phyloP scores from a whole-genome alignment of 805 yeast species.

The Cyberlindnera veronae region DNA sequence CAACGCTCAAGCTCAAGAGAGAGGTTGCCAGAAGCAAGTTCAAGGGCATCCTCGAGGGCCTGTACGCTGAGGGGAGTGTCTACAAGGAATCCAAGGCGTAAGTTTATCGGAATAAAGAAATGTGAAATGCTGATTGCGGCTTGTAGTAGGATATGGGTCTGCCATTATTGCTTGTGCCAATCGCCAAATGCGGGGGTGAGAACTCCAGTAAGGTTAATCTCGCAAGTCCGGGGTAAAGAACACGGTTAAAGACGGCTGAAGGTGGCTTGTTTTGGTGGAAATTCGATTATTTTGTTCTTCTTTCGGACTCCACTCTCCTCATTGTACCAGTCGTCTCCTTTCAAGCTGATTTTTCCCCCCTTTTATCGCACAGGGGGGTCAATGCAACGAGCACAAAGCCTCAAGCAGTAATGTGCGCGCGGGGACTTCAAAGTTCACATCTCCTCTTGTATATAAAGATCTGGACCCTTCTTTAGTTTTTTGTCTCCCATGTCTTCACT shows the following conservation, averaged over 20 bases:
- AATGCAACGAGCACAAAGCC: background rate
- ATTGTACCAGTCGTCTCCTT: no score
- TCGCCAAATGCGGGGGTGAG: background rate
- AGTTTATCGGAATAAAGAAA: no score
- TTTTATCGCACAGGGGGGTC: no score
- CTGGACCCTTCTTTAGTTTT: background rate
- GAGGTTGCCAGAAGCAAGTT: slow-evolving; percentile 44
- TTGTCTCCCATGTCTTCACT: background rate
- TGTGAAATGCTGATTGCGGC: no score
- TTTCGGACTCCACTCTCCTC: no score
- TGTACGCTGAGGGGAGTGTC: slow-evolving; percentile 50
- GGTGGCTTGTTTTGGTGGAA: no score
- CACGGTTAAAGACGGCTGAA: no score
- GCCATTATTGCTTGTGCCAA: background rate
- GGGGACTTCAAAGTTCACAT: background rate
- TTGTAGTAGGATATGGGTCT: no score
- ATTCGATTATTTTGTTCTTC: no score
- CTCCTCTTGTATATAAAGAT: background rate
- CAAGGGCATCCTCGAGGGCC: slow-evolving; percentile 33
- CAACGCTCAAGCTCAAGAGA: slow-evolving; percentile 57
- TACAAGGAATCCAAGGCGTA: slow-evolving; percentile 8
- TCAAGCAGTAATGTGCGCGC: background rate
- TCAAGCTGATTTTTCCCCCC: no score
- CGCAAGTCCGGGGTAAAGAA: no score
- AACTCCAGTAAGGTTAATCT: no score